Conservation (phyloP, 2,329 filamentous ascomycete genomes). For the Exophiala oligosperma region DNA sequence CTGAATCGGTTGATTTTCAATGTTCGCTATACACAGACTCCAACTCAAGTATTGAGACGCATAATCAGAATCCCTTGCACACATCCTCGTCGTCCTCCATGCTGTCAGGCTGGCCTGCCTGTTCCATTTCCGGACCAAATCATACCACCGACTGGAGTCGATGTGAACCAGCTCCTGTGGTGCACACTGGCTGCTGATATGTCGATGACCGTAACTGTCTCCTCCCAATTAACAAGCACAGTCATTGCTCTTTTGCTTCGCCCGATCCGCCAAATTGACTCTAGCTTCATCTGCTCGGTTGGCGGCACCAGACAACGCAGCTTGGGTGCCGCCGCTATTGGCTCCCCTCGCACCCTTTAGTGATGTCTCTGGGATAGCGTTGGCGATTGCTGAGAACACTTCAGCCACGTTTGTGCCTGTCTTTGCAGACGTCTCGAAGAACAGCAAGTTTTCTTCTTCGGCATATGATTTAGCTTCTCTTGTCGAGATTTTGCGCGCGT, state of each 20-base stretch:
- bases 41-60: neutral
- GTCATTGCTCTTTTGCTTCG: constrained; percentile 77
- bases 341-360: constrained; percentile 70
- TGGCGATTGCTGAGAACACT: constrained; percentile 97
- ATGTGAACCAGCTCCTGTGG: too few species aligned
- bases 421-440: constrained; percentile 98
- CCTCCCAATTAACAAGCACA: constrained; percentile 71
- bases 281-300: constrained; percentile 56
- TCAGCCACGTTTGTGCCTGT: constrained; percentile 91
- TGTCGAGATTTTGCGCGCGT: constrained; percentile 85
- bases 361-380: constrained; percentile 95
- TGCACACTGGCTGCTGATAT: too few species aligned
- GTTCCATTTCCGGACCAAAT: too few species aligned
- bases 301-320: constrained; percentile 54
- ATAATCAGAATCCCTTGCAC: neutral
- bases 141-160: too few species aligned
- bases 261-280: constrained; percentile 77
- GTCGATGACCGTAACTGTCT: too few species aligned
- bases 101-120: neutral
- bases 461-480: constrained; percentile 90
- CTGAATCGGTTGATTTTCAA: neutral
- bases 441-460: constrained; percentile 88
- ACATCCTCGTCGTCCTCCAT: neutral
- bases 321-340: constrained; percentile 58
- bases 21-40: neutral